Evolutionary conservation across 768 basidiomycete species (phyloP).

Genomic region (Calocera viscosa): DNA sequence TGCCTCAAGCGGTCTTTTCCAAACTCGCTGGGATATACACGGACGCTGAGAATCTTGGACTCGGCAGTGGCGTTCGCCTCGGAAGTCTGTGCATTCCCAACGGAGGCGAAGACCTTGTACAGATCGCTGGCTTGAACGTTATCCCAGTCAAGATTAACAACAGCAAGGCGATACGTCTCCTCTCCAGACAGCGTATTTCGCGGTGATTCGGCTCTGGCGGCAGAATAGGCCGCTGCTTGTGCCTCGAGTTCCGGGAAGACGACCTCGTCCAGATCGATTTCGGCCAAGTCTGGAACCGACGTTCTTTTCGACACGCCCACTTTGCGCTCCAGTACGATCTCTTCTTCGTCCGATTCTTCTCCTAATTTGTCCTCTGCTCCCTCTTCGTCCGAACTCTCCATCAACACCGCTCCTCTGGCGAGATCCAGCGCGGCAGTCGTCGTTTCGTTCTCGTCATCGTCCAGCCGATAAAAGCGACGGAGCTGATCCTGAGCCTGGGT

Average conservation of each 20-base stretch:
- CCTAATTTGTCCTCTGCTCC: constrained; percentile 15
- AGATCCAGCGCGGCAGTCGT: constrained; percentile 39
- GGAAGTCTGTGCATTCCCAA: constrained; percentile 51
- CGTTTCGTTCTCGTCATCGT: constrained; percentile 34
- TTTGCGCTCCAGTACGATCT: constrained; percentile 13
- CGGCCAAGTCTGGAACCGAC: constrained; percentile 22
- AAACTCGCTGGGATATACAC: constrained; percentile 87
- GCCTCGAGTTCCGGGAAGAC: constrained; percentile 59
- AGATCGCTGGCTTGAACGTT: constrained; percentile 79
- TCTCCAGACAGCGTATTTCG: constrained; percentile 17
- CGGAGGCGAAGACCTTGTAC: constrained; percentile 83
- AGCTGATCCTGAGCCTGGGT: constrained; percentile 63
- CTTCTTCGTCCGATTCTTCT: constrained; percentile 35
- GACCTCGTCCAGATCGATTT: constrained; percentile 72
- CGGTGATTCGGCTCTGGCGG: constrained; percentile 27
- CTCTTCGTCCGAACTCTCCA: constrained; percentile 36
- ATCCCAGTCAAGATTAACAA: constrained; percentile 98
- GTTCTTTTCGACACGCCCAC: not conserved
- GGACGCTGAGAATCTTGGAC: constrained; percentile 63
- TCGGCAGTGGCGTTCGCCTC: constrained; percentile 33
- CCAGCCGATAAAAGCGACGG: constrained; percentile 65
- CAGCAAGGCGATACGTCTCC: constrained; percentile 60
- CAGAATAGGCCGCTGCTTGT: constrained; percentile 50
- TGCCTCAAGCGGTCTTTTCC: constrained; percentile 73
- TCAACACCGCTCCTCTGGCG: constrained; percentile 52